Base-by-base conservation (phyloP, 2,329 filamentous ascomycete species). In the Sclerotinia sclerotiorum region DNA sequence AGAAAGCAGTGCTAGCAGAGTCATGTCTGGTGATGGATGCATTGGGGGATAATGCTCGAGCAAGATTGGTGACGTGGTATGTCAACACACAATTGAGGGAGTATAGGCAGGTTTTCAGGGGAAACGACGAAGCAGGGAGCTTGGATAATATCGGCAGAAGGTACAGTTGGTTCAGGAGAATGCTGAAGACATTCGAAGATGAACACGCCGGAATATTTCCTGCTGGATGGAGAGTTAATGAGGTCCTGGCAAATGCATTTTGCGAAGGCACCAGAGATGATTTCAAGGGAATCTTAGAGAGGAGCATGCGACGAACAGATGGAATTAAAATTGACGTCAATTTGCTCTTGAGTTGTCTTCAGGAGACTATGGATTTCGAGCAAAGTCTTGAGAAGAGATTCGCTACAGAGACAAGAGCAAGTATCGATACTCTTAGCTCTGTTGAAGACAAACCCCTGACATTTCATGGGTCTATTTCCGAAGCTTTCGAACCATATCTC, bases 311-410 rank as follows among this genome's bases (percentile, higher is more conserved):
- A 69, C 87, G 88, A 71, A 82, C 85, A 1, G 91, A 93, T 69
- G 92, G 92, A 2, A 87, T 89, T 78, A 91, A 89, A 69, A 85
- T 97, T 55, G 94, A 98, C 77, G 94, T 98, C 72, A 94, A 97
- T 75, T 81, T 98, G 61, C 81, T 98, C 46, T 84, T 98, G 29
- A 92, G 90, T 48, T 97, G 94, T 78, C 81, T 98, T 72, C 94
- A 98, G 76, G 94, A 98, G 78, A 99, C 95, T 0, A 87, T 99
- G 74, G 93, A 99, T 77, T 99, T 99, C 78, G 95, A 99, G 80
- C 94, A 98, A 77, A 90, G 87, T 69, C 83, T 99, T 17, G 95
- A 99, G 79, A 88, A 88, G 71, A 88, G 91, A 13, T 98, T 98
- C 77, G 86, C 90, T 1, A 89, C 83, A 69, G 86, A 88, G n/a